Percentiles rank a stretch among this genome's conserved stretches.
phyloP scores from a whole-genome alignment of 139 green algal species.

The Tetradesmus obliquus region DNA sequence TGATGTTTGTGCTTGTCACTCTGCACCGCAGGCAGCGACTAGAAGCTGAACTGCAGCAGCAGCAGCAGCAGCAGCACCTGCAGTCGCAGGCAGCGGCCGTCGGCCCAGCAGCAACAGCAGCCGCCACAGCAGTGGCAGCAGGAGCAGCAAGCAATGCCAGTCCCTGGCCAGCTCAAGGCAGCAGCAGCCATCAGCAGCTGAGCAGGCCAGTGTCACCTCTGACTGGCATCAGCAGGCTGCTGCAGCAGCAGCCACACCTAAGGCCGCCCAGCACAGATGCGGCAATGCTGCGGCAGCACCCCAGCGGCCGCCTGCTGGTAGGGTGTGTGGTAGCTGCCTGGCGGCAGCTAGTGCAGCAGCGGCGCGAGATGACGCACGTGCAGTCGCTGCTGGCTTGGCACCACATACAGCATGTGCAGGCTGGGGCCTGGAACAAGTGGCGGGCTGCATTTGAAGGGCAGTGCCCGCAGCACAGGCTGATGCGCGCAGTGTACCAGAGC shows the following conservation, averaged over 20 bases:
- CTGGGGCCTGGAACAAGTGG: slow-evolving; percentile 37
- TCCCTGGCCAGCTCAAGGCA: not conserved
- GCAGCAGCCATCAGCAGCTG: not conserved
- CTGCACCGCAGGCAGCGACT: not conserved
- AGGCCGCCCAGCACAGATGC: slow-evolving; percentile 21
- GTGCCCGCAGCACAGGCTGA: slow-evolving; percentile 25
- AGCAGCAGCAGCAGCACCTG: slow-evolving; percentile 8
- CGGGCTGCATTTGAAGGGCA: slow-evolving; percentile 14
- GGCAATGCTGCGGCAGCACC: not conserved
- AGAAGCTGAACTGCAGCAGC: not conserved
- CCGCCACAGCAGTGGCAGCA: not conserved
- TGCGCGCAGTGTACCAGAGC: slow-evolving; percentile 1
- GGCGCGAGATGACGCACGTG: not conserved
- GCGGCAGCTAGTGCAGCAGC: not conserved
- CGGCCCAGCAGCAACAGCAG: not conserved
- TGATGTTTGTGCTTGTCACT: not conserved
- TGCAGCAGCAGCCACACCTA: slow-evolving; percentile 37
- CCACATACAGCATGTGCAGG: slow-evolving; percentile 50
- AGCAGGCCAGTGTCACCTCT: slow-evolving; percentile 19
- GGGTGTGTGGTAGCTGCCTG: not conserved
- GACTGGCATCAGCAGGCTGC: slow-evolving; percentile 19
- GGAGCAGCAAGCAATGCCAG: not conserved
- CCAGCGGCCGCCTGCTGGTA: not conserved
- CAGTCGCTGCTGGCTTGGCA: slow-evolving; percentile 43
- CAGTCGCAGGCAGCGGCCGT: not conserved